phyloP scores from a whole-genome alignment of 345 rosid genomes.

The Alliaria petiolata region DNA sequence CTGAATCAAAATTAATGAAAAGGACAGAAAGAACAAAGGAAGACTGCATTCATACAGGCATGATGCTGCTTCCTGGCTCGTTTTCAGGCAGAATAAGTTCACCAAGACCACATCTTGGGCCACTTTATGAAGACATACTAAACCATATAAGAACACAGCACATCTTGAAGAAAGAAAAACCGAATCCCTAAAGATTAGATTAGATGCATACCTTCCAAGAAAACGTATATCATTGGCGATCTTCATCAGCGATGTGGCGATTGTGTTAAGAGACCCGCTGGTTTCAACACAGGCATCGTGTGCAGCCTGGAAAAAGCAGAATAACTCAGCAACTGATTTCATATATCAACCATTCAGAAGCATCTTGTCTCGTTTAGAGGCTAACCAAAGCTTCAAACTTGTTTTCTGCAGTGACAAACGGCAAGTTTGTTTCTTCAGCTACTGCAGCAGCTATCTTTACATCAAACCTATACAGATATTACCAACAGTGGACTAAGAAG shows the following conservation, averaged over 20 bases:
- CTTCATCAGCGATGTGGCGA: conserved; percentile 85
- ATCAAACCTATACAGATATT: conserved; percentile 63
- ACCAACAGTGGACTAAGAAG: conserved; percentile 5
- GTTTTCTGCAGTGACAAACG: conserved; percentile 93
- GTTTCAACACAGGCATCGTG: conserved; percentile 97
- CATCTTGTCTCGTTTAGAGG: conserved; percentile 18
- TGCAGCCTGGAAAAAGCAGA: conserved; percentile 66
- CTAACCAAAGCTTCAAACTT: conserved; percentile 97
- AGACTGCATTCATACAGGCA: conserved; percentile 64
- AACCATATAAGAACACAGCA: conserved; percentile 16
- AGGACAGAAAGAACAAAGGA: conserved; percentile 5
- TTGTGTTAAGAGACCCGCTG: conserved; percentile 85
- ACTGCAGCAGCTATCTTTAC: conserved; percentile 87
- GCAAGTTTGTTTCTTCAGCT: conserved; percentile 86
- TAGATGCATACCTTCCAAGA: conserved; percentile 65
- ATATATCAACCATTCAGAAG: neutral
- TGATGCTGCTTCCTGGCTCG: conserved; percentile 99
- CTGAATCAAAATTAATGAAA: neutral
- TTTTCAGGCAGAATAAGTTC: conserved; percentile 98
- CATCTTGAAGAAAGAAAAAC: neutral
- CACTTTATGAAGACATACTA: conserved; percentile 47
- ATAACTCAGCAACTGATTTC: conserved; percentile 14
- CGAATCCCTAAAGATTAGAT: neutral
- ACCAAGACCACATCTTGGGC: conserved; percentile 98
- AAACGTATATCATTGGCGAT: conserved; percentile 87